Base-by-base conservation (phyloP, 208 protist genomes). In the Wallacemonas sp. region DNA sequence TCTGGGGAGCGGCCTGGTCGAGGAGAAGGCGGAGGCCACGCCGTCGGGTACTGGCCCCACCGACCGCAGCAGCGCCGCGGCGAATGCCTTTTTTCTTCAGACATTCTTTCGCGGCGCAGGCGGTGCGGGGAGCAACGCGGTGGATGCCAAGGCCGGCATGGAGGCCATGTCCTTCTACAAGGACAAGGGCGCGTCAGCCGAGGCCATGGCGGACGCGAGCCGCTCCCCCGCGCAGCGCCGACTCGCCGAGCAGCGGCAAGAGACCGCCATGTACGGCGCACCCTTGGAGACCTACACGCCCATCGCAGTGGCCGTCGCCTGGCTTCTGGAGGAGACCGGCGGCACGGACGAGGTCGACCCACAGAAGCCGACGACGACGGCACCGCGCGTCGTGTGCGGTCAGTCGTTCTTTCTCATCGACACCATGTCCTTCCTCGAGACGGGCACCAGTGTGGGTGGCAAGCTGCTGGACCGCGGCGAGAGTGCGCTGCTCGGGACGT, bases 371-470 rank as follows among this genome's bases (percentile, higher is more conserved):
- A 41, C 7, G 36, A 41, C 7, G 0, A 14, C 36, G 20, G 32
- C 11, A 16, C 8, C 11, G 41, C 28, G 22, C 7, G 57, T 50
- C 11, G 38, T 65, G 16, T 71, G 77, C 45, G 87, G 87, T 5
- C 84, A 93, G 55, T 61, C 86, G 1, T 93, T 91, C 59, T 79
- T 86, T 61, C 84, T 89, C 50, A 68, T 93, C 28, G 84, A 93
- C 69, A 81, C 82, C 11, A 76, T 91, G 52, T 61, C 71, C 50
- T 84, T 80, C 57, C 52, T 91, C 61, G 65, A 74, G 32, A 54
- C 73, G 33, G 12, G 18, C 59, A 31, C 41, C 14, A 7, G 10
- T n/a, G 36, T 41, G 10, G 7, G 36, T 41, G 36, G 10, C 10
- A 41, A 16, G 36, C 36, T 41, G 36, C 10, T 41, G 10, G 14